Base-by-base conservation (phyloP, 2,329 filamentous ascomycete species). In the Chaetomiaceae sp. region DNA sequence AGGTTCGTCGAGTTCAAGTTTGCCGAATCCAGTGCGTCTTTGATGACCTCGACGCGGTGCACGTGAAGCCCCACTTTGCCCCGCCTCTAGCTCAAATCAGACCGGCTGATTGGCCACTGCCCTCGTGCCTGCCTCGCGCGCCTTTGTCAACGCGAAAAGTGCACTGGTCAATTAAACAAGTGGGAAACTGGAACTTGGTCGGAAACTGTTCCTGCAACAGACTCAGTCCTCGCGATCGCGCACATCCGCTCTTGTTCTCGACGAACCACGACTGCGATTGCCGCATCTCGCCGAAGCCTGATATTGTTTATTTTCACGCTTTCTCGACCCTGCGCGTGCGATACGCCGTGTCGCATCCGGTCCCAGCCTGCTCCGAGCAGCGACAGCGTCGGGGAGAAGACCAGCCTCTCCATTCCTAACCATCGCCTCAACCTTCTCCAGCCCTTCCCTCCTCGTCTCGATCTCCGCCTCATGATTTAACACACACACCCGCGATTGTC, bases 141-240 rank as follows among this genome's bases (percentile, higher is more conserved):
- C 59, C 59, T 61, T 56, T 59, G 47, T 59, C 51, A 54, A 62
- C 60, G 60, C 60, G 60, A 61, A 61, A 61, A 61, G 55, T 49
- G 56, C 54, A 55, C n/a, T n/a, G 55, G 55, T 62, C 59, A 62
- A 61, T 62, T 61, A 61, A 62, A 61, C 59, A 62, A 61, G 55
- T 58, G 27, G 17, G 31, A n/a, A 45, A 23, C 23, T 36, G 44
- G 44, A 47, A 47, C 34, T 47, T 27, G 31, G 14, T 4, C 27
- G 14, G 27, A 31, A 31, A 31, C 44, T 53, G 54, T 23, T 54
- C 40, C 36, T 43, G 37, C 43, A 36, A 27, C 14, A 38, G 11
- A 38, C 20, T 25, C 12, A 44, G 22, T 36, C 39, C 27, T 53
- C 9, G 7, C 36, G 38, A 47, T 38, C 33, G 25, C 51, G 46